Evolutionary conservation across 2,329 filamentous ascomycete species (phyloP), one percentile per base, ranked within the genome.

Genomic region (Alternaria tenuissima): DNA sequence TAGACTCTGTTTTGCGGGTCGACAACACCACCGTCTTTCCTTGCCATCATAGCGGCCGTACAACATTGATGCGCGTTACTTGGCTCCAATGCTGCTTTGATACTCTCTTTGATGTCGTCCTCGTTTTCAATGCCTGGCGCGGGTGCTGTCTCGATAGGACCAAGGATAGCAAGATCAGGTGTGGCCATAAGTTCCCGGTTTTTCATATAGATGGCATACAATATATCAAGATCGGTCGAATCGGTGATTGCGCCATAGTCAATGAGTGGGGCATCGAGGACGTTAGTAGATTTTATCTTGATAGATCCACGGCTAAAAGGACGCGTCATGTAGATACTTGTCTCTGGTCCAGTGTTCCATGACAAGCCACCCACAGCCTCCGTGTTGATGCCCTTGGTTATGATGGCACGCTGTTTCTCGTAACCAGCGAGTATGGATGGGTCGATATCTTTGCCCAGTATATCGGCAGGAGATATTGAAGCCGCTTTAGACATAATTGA

Each of bases 241-340:
- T 78, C 71, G 7, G 65, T 57, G 8, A 51, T 68, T 20, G 74
- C 71, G 32, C 63, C 67, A 62, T 70, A 78, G 48, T 78, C 68
- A 54, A 76, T 61, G 7, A 74, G 55, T 1, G 75, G 75, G 3
- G 63, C 59, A 8, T 52, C 59, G 8, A 65, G 47, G 8, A 73
- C 69, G 49, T 72, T 65, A 9, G 70, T 65, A 9, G 74, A 73
- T 56, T 74, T 71, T 51, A 77, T 68, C 14, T 58, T 69, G 41
- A 78, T 69, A n/a, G 71, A 72, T 9, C 77, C 77, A 36, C 76
- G 75, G 24, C 67, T 72, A 36, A 79, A 68, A 3, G 78, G 77
- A 32, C 74, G 71, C 7, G 75, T 69, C 44, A 79, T 62, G 28
- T 72, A 68, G 41, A 75, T 61, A 24, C 65, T 66, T 12, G 74